Evolutionary conservation across 805 yeast species (phyloP).

Genomic region (Cyberlindnera mycetangii): DNA sequence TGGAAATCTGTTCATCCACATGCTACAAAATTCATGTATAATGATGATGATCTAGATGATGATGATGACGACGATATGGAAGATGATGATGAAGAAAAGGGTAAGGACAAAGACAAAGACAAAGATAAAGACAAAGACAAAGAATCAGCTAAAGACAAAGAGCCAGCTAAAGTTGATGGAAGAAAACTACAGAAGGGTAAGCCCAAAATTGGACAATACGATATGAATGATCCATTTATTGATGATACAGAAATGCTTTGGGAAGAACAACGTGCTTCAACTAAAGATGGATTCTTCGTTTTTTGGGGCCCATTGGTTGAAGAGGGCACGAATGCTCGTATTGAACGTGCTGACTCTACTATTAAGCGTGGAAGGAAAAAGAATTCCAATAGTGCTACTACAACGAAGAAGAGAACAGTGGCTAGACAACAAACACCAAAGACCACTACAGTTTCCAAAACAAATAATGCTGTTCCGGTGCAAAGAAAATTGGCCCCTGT

Average conservation of each 20-base stretch:
- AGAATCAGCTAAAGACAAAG: no score
- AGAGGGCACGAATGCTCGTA: slow-evolving; percentile 45
- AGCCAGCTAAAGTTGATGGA: slow-evolving; percentile 38
- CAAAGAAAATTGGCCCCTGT: slow-evolving; percentile 1
- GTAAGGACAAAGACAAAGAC: slow-evolving; percentile 35
- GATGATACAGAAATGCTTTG: slow-evolving; percentile 90
- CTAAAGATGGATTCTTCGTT: slow-evolving; percentile 94
- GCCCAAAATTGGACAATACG: slow-evolving; percentile 86
- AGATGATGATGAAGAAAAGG: slow-evolving; percentile 37
- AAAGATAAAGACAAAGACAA: slow-evolving; percentile 16
- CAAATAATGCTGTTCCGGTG: not conserved
- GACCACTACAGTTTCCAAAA: not conserved
- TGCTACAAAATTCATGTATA: slow-evolving; percentile 54
- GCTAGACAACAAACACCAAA: slow-evolving; percentile 9
- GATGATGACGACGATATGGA: slow-evolving; percentile 44
- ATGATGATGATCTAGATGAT: slow-evolving; percentile 51
- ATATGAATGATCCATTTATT: slow-evolving; percentile 89
- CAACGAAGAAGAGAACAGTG: slow-evolving; percentile 9
- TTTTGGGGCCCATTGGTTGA: slow-evolving; percentile 89
- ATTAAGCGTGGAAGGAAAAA: slow-evolving; percentile 36
- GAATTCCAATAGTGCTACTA: slow-evolving; percentile 22
- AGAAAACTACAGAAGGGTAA: slow-evolving; percentile 50
- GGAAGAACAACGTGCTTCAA: slow-evolving; percentile 91
- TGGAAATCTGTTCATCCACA: slow-evolving; percentile 69
- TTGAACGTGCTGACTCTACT: slow-evolving; percentile 45